Evolutionary conservation across 352 stramenopile species (phyloP), one percentile per base, ranked within the genome.

Genomic region (Pythium coloratum): DNA sequence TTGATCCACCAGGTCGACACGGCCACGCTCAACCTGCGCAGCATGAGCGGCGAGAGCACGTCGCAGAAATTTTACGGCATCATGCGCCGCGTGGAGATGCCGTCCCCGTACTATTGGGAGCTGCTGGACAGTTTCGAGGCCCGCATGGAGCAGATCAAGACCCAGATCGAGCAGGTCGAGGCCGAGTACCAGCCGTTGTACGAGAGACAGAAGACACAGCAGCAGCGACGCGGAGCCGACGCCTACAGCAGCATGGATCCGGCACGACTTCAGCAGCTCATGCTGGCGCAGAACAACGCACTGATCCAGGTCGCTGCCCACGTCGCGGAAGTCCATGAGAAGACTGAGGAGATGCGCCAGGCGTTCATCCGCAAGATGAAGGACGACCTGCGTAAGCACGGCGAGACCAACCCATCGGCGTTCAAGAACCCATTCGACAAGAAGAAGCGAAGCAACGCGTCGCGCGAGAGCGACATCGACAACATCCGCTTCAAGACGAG

Each of bases 381-480:
- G 18, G 66, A 87, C 28, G 84, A 94, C 51, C 46, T 86, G 20
- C 63, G 74, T 38, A 76, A 82, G n/a, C 80, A 84, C 42, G 83
- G 82, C n/a, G 81, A 89, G 47, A 76, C 75, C 59, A 87, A 85
- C 63, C 71, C 73, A 12, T 78, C 82, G 14, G 75, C 70, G 16
- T 85, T 88, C 70, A 86, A 88, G 71, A 91, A 88, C 62, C 86
- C 81, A 16, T 93, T 91, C 51, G 83, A 87, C 67, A 90, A 88
- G 73, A 86, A 75, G 63, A 92, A 90, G 71, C 84, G 89, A 67
- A 90, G 71, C 69, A 82, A 67, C n/a, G 71, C 61, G 0, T 50
- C 53, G 14, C 47, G 56, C 13, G 71, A 86, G 47, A 68, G 68
- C n/a, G 82, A 85, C 69, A 91, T 92, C 61, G 84, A 92, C 71